Percentiles rank a stretch among this genome's conserved stretches.
phyloP scores from a whole-genome alignment of 2,329 filamentous ascomycete genomes.

The Grosmannia serpens region DNA sequence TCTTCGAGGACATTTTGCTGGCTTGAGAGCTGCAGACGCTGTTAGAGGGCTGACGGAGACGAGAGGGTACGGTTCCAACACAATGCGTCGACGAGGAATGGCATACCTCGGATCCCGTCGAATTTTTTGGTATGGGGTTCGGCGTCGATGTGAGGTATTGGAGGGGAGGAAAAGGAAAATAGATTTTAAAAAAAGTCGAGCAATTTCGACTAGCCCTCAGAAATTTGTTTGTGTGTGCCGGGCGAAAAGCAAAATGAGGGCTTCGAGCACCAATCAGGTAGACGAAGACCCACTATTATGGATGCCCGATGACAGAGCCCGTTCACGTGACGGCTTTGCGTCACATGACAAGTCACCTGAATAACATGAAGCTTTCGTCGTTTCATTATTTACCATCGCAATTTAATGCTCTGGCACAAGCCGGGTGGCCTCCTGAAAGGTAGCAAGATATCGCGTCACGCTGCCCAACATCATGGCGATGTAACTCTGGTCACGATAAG shows the following conservation, averaged over 20 bases:
- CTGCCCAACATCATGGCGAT: neutral
- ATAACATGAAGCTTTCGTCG: neutral
- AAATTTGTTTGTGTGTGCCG: slow-evolving; percentile 10
- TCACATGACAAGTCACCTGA: neutral
- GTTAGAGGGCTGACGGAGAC: slow-evolving; percentile 1
- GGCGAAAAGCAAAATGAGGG: slow-evolving; percentile 8
- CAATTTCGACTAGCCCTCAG: slow-evolving; percentile 7
- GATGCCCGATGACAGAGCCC: neutral
- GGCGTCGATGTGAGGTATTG: slow-evolving; percentile 9
- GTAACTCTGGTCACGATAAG: neutral
- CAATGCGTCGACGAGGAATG: neutral
- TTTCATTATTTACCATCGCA: neutral
- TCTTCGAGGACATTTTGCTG: slow-evolving; percentile 54
- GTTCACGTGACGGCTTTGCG: neutral
- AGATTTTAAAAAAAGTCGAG: slow-evolving; percentile 7
- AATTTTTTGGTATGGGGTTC: slow-evolving; percentile 8
- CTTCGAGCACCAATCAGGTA: slow-evolving; percentile 5
- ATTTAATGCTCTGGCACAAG: no score
- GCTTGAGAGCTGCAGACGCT: neutral
- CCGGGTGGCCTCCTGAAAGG: no score
- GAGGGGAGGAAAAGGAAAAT: slow-evolving; percentile 5
- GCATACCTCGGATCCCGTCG: slow-evolving; percentile 7
- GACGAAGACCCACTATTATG: neutral
- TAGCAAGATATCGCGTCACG: neutral
- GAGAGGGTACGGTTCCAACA: neutral